A percentile compares a stretch with the other conserved stretches of the same genome.
phyloP scores from a whole-genome alignment of 1,284 basidiomycete species.

The Ustanciosporium gigantosporum region DNA sequence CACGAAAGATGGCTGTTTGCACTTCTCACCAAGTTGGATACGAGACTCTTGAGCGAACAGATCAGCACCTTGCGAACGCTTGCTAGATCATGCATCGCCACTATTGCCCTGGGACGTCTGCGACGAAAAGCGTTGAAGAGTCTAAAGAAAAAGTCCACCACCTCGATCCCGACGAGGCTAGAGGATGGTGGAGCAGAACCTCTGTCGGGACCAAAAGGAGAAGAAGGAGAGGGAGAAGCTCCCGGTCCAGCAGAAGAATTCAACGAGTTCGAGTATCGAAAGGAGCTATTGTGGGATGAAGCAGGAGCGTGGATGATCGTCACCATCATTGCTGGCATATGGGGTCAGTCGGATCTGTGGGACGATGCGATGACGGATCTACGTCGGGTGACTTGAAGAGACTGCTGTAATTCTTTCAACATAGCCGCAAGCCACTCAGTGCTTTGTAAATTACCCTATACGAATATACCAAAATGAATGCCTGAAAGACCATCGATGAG shows the following conservation, averaged over 20 bases:
- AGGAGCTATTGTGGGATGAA: slow-evolving; percentile 63
- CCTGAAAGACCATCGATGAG: too few relatives aligned
- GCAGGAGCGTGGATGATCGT: slow-evolving; percentile 83
- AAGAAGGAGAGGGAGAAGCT: neutral
- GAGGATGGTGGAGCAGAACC: too few relatives aligned
- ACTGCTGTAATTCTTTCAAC: too few relatives aligned
- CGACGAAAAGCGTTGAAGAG: slow-evolving; percentile 18
- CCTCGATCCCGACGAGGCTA: too few relatives aligned
- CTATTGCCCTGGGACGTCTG: slow-evolving; percentile 62
- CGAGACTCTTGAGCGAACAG: slow-evolving; percentile 75
- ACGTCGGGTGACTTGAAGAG: too few relatives aligned
- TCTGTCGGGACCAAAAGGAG: slow-evolving; percentile 3
- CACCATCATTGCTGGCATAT: slow-evolving; percentile 72
- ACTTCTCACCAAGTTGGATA: slow-evolving; percentile 74
- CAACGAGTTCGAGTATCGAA: neutral
- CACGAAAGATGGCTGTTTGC: slow-evolving; percentile 84
- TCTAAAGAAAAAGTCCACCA: neutral
- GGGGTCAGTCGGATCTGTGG: slow-evolving; percentile 87
- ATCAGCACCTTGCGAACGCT: slow-evolving; percentile 76
- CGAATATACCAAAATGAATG: too few relatives aligned
- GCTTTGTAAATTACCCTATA: too few relatives aligned
- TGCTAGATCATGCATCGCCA: slow-evolving; percentile 72
- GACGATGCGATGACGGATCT: slow-evolving; percentile 66
- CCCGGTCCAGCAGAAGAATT: neutral
- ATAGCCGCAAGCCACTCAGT: too few relatives aligned